Evolutionary conservation across 179 eudicot genomes (phyloP).

Genomic region (Gypsophila paniculata): DNA sequence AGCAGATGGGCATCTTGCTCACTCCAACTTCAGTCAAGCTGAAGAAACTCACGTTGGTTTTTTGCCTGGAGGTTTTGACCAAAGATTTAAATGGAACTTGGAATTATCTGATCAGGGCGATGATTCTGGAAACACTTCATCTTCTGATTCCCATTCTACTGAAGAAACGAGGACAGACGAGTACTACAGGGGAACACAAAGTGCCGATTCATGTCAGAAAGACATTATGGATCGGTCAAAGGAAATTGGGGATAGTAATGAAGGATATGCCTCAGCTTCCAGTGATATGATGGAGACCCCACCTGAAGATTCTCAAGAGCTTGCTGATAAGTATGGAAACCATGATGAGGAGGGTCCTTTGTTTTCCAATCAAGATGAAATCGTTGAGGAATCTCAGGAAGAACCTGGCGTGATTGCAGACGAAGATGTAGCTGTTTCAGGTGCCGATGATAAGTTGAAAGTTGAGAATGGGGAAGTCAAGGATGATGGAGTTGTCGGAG

Average conservation of each 20-base stretch:
- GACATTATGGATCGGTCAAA: conserved; percentile 20
- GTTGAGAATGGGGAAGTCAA: not conserved
- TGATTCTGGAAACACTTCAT: conserved; percentile 28
- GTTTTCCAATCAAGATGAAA: not conserved
- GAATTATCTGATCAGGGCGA: conserved; percentile 22
- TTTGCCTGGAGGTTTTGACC: conserved; percentile 32
- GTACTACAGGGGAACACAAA: conserved; percentile 7
- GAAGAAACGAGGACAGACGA: conserved; percentile 31
- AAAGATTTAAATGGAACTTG: conserved; percentile 27
- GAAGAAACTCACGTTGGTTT: conserved; percentile 30
- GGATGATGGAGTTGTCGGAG: not conserved
- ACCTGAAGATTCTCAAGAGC: conserved; percentile 33
- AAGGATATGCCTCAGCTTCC: conserved; percentile 38
- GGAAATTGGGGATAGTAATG: conserved; percentile 25
- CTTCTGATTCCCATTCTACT: conserved; percentile 37
- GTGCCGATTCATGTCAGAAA: conserved; percentile 4
- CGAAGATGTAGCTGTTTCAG: not conserved
- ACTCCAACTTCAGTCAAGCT: conserved; percentile 28
- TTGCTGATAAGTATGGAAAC: conserved; percentile 25
- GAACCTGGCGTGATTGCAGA: not conserved
- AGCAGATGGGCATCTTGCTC: conserved; percentile 30
- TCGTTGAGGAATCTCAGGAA: conserved; percentile 7
- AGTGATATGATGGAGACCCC: conserved; percentile 39
- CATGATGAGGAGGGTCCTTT: conserved; percentile 18
- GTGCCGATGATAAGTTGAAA: conserved; percentile 22